These are phyloP conservation scores for Scheffersomyces spartinae DNA, from an alignment of 805 yeast species.

Conservation along the genomic window DNA sequence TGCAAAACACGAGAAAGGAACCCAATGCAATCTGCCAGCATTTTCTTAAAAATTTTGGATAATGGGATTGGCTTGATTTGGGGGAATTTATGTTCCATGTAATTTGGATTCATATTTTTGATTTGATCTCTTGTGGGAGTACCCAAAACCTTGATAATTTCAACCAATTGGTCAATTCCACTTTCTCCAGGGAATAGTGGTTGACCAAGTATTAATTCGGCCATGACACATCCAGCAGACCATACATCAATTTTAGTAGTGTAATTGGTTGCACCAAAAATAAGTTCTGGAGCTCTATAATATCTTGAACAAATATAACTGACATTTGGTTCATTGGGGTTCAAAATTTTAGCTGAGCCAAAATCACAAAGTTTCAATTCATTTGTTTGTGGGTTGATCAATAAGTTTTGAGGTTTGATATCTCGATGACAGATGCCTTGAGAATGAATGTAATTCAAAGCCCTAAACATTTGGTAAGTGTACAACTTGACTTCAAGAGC, in stretches of 20 bases:
- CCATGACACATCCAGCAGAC: constrained; percentile 98
- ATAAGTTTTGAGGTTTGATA: constrained; percentile 80
- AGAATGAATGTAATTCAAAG: constrained; percentile 68
- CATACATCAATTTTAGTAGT: constrained; percentile 95
- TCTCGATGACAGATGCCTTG: constrained; percentile 86
- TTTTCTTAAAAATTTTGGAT: constrained; percentile 50
- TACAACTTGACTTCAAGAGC: constrained; percentile 77
- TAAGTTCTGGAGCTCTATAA: constrained; percentile 95
- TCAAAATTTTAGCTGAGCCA: constrained; percentile 87
- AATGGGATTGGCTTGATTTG: constrained; percentile 70
- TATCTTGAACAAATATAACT: constrained; percentile 94
- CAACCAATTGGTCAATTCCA: constrained; percentile 95
- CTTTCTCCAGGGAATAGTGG: constrained; percentile 97
- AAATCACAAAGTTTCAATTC: constrained; percentile 90
- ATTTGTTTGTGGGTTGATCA: constrained; percentile 78
- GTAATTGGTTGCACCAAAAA: constrained; percentile 93
- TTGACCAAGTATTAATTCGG: constrained; percentile 88
- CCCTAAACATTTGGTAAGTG: constrained; percentile 65
- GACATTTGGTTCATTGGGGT: constrained; percentile 88
- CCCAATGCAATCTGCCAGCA: constrained; percentile 40
- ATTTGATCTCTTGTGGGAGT: constrained; percentile 92
- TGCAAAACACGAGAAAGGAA: constrained; percentile 47
- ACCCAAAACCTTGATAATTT: constrained; percentile 89
- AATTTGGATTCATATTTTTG: constrained; percentile 89
- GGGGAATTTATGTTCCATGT: constrained; percentile 95